Conservation (phyloP, 139 green algal species). For the Marvania coccoides region DNA sequence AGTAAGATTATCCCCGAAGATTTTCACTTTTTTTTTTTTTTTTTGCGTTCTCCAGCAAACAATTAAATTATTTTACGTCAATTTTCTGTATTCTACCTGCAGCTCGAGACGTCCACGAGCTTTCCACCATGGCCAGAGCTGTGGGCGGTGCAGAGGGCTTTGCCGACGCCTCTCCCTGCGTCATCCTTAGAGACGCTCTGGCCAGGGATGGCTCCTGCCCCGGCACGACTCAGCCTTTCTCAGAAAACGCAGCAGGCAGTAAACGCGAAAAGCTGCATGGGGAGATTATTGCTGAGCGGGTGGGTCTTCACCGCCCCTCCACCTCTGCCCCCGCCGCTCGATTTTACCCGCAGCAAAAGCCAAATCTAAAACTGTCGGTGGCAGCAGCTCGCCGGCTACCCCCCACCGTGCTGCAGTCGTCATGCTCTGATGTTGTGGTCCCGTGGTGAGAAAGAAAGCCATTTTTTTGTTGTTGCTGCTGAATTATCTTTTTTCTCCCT, state of each 20-base stretch:
- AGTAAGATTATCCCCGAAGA: neutral
- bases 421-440: conserved; percentile 41
- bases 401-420: conserved; percentile 41
- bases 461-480: neutral
- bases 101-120: conserved; percentile 52
- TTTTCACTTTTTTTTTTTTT: neutral
- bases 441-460: conserved; percentile 33
- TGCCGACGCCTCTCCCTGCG: conserved; percentile 49
- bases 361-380: conserved; percentile 3
- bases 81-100: no score
- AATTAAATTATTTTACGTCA: no score
- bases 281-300: conserved; percentile 37
- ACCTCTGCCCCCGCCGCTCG: neutral
- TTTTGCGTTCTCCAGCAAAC: neutral
- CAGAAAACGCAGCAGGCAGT: neutral
- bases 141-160: conserved; percentile 56
- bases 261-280: conserved; percentile 12
- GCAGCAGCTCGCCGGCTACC: conserved; percentile 32
- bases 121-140: conserved; percentile 79
- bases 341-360: neutral
- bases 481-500: no score
- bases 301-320: conserved; percentile 21
- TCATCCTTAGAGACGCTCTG: conserved; percentile 41
- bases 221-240: neutral
- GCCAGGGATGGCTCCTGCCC: neutral